A percentile compares a stretch with the other conserved stretches of the same genome.
Conservation (phyloP, 2,329 filamentous ascomycete species). For the Westerdykella ornata region DNA sequence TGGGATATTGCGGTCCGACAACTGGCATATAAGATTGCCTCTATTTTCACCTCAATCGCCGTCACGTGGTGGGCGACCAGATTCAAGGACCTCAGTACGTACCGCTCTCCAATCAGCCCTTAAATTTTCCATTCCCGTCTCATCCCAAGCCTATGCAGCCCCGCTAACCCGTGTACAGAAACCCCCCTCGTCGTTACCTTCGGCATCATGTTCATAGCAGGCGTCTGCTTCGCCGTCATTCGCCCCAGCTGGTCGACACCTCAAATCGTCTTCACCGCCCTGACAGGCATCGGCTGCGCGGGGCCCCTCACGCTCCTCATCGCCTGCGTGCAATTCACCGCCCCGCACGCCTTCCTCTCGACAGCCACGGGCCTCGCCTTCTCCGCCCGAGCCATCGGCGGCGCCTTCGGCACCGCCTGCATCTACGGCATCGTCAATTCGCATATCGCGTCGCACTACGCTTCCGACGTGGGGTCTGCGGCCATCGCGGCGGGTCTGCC, state of each 20-base stretch:
- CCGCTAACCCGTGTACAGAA: conserved; percentile 7
- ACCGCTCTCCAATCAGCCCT: neutral
- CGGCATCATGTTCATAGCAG: conserved; percentile 21
- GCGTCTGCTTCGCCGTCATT: conserved; percentile 24
- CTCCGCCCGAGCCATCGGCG: conserved; percentile 29
- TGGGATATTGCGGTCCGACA: conserved; percentile 29
- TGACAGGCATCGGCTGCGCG: conserved; percentile 23
- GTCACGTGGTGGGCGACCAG: conserved; percentile 25
- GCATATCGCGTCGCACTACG: conserved; percentile 17
- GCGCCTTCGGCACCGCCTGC: conserved; percentile 28
- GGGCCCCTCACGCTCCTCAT: conserved; percentile 30
- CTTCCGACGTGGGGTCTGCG: conserved; percentile 15
- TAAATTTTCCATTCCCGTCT: too few species aligned
- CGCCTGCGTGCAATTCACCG: conserved; percentile 27
- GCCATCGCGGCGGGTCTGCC: conserved; percentile 21
- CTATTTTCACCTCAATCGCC: conserved; percentile 14
- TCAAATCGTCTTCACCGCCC: conserved; percentile 23
- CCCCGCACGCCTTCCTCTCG: conserved; percentile 25
- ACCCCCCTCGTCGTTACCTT: conserved; percentile 24
- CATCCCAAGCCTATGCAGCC: neutral
- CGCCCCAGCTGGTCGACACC: conserved; percentile 18
- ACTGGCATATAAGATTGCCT: conserved; percentile 23
- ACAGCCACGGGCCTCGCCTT: conserved; percentile 31
- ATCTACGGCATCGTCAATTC: conserved; percentile 27
- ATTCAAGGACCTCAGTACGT: conserved; percentile 25